phyloP scores from a whole-genome alignment of 805 yeast species.

The Phaffomyces thermotolerans region DNA sequence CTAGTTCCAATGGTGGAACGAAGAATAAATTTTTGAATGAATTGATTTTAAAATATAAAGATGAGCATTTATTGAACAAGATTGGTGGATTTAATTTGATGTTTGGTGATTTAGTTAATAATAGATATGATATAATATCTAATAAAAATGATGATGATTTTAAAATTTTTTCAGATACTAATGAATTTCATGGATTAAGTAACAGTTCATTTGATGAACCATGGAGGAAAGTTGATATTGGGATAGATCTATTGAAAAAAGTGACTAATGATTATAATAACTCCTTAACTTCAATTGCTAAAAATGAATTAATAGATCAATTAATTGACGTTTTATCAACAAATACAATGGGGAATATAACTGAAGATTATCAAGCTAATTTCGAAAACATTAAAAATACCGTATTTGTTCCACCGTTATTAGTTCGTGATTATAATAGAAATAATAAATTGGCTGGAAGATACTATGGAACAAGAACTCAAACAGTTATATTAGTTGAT shows the following conservation, averaged over 20 bases:
- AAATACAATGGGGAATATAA: slow-evolving; percentile 27
- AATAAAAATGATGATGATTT: slow-evolving; percentile 24
- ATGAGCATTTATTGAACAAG: slow-evolving; percentile 15
- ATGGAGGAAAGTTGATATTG: slow-evolving; percentile 69
- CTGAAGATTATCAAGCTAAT: slow-evolving; percentile 25
- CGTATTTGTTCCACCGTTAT: slow-evolving; percentile 68
- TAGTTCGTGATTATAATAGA: slow-evolving; percentile 26
- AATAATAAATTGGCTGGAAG: slow-evolving; percentile 37
- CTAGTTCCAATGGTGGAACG: slow-evolving; percentile 15
- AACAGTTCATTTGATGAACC: slow-evolving; percentile 60
- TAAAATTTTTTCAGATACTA: slow-evolving; percentile 20
- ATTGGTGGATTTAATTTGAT: slow-evolving; percentile 29
- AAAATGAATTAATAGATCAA: slow-evolving; percentile 38
- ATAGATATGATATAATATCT: slow-evolving; percentile 25
- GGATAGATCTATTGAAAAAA: slow-evolving; percentile 37
- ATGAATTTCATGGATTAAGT: slow-evolving; percentile 50
- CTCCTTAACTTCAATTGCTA: slow-evolving; percentile 15
- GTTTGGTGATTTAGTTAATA: slow-evolving; percentile 28
- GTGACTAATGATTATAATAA: slow-evolving; percentile 22
- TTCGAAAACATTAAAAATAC: slow-evolving; percentile 44
- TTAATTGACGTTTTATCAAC: slow-evolving; percentile 52
- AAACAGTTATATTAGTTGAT: slow-evolving; percentile 63
- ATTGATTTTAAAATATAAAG: slow-evolving; percentile 12
- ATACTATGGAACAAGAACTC: slow-evolving; percentile 83
- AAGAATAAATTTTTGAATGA: slow-evolving; percentile 19